Percentiles rank a stretch among this genome's conserved stretches.
Conservation (phyloP, 2,329 filamentous ascomycete genomes). For the Sporothrix euskadiensis region DNA sequence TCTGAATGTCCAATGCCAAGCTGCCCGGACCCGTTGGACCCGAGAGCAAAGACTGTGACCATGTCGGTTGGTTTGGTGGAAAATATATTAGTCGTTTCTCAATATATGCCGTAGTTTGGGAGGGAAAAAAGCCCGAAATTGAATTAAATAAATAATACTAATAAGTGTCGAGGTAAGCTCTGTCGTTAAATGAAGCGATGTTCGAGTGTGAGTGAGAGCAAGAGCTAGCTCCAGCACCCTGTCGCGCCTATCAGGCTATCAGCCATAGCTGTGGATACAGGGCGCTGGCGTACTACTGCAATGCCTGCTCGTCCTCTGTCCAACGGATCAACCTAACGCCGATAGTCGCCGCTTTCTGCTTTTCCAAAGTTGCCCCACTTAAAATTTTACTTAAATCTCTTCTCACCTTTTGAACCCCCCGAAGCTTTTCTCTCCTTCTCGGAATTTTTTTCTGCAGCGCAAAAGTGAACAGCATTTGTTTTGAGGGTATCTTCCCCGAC, state of each 20-base stretch:
- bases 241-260: background rate
- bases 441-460: slow-evolving; percentile 2
- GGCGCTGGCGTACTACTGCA: background rate
- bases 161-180: background rate
- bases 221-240: background rate
- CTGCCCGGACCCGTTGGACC: slow-evolving; percentile 76
- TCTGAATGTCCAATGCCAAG: slow-evolving; percentile 70
- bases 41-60: slow-evolving; percentile 65
- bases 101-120: background rate
- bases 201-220: background rate
- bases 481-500: background rate
- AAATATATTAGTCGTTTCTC: background rate
- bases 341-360: background rate
- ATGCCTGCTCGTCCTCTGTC: background rate
- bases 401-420: background rate
- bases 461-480: background rate
- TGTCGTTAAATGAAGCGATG: background rate
- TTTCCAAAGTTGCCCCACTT: slow-evolving; percentile 4
- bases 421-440: slow-evolving; percentile 15
- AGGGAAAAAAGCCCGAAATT: background rate
- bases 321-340: slow-evolving; percentile 26
- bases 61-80: slow-evolving; percentile 38
- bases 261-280: background rate
- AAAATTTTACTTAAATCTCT: slow-evolving; percentile 23
- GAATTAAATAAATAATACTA: background rate